Base-by-base conservation (phyloP, 495 filamentous ascomycete species). In the Lophiotrema nucula region DNA sequence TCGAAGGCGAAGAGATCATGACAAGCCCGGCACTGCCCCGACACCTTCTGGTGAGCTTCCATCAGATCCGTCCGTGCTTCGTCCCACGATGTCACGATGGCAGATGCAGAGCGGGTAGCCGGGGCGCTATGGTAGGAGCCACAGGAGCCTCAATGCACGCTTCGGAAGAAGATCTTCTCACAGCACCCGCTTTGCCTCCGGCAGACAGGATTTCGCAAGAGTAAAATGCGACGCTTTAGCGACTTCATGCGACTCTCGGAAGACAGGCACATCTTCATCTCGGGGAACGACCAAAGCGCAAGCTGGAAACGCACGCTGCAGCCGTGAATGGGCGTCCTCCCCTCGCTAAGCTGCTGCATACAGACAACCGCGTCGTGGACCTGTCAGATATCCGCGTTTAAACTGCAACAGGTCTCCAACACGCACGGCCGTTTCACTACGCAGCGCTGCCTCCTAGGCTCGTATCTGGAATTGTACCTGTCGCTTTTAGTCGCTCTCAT, bases 391-490 rank as follows among this genome's bases (percentile, higher is more conserved):
- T 55, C 22, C 22, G 53, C 53, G 60, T 48, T 53, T 63, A 63
- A 53, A 58, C 38, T 59, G 56, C 61, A 45, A 55, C 49, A 56
- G 27, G n/a, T 28, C 50, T 56, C 54, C 50, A 64, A 59, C 55
- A 64, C 46, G 56, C 61, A 64, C 56, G 61, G 46, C 8, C 53
- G 62, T 65, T 65, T 65, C 62, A 65, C 46, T 23, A 23, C 39
- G 18, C 21, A 37, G 37, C 39, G 39, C 13, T 16, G 54, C 54
- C 51, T 27, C 38, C 42, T 19, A 13, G 27, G 19, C 23, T 56
- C 44, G 13, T 25, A n/a, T 48, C 25, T 47, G 11, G 27, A 13
- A 31, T 31, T 38, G 22, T 42, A 15, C 28, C 37, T 55, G 55
- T 51, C 56, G 21, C 28, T 43, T 48, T 24, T 31, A 41, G 47